Percentiles rank a stretch among this genome's conserved stretches.
These are phyloP conservation scores for Hericium coralloides DNA, from an alignment of 768 basidiomycete species.

Conservation along the genomic window DNA sequence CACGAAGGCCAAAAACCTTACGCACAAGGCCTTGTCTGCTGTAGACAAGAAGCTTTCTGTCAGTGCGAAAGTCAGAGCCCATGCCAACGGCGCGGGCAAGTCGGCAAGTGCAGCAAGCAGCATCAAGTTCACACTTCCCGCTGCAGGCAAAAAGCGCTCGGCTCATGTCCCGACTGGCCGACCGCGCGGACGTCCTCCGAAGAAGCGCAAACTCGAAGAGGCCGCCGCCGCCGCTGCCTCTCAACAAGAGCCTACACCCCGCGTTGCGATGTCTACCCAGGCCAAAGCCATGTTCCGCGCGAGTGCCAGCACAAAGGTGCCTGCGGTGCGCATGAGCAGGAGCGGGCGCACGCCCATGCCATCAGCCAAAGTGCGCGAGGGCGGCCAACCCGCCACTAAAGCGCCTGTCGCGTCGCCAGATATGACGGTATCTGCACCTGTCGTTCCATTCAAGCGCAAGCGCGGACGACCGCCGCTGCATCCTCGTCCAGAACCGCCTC, in stretches of 20 bases:
- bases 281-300: too few species aligned
- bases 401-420: not conserved
- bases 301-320: too few species aligned
- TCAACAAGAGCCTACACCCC: too few species aligned
- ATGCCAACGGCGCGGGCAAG: not conserved
- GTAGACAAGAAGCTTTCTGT: constrained; percentile 43
- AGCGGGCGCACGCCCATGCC: constrained; percentile 24
- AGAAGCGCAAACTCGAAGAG: not conserved
- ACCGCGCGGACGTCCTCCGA: constrained; percentile 4
- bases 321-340: constrained; percentile 10
- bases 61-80: not conserved
- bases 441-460: constrained; percentile 5
- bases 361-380: constrained; percentile 24
- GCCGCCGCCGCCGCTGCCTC: not conserved
- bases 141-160: not conserved
- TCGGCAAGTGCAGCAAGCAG: not conserved
- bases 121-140: not conserved
- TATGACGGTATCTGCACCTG: too few species aligned
- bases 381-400: constrained; percentile 10
- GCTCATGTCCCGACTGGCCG: constrained; percentile 15
- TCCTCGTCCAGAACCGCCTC: constrained; percentile 4
- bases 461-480: constrained; percentile 8
- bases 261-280: too few species aligned
- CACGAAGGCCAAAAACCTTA: constrained; percentile 25
- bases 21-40: constrained; percentile 39